A percentile compares a stretch with the other conserved stretches of the same genome.
These are phyloP conservation scores for Byssochlamys sp. DNA, from an alignment of 2,329 filamentous ascomycete species.

Conservation along the genomic window DNA sequence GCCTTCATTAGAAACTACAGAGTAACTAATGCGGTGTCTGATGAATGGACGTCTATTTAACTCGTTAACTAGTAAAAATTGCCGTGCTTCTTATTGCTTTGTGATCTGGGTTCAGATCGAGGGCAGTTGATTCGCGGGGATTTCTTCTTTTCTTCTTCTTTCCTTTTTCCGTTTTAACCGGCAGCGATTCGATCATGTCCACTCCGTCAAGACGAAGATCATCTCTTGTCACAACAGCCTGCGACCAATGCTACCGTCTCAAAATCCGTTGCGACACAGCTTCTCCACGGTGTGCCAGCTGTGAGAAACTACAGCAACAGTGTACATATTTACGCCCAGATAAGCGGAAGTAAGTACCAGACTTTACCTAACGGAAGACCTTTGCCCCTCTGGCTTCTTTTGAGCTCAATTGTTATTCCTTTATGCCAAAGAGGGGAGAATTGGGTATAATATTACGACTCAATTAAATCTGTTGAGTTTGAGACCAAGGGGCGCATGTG, in stretches of 20 bases:
- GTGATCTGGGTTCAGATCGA: not conserved
- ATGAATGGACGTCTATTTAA: too few species aligned
- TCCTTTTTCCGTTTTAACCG: not conserved
- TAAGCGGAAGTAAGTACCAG: conserved; percentile 6
- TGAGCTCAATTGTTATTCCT: not conserved
- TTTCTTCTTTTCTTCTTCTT: not conserved
- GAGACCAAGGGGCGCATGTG: not conserved
- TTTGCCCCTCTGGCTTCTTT: not conserved
- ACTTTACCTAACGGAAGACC: not conserved
- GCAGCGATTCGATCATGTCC: not conserved
- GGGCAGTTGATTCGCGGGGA: not conserved
- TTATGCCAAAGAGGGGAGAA: not conserved
- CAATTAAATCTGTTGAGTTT: not conserved
- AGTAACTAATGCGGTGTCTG: not conserved
- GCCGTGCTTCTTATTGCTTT: not conserved
- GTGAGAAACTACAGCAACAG: conserved; percentile 5
- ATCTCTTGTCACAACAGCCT: conserved; percentile 7
- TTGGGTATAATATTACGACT: not conserved
- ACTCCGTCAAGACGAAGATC: conserved; percentile 2
- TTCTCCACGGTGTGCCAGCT: conserved; percentile 7
- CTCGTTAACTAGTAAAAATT: not conserved
- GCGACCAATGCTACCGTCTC: conserved; percentile 9
- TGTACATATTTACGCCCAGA: conserved; percentile 10
- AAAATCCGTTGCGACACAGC: conserved; percentile 10
- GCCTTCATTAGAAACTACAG: not conserved